Percentiles rank a stretch among this genome's conserved stretches.
Evolutionary conservation across 192 early-diverging fungal species (phyloP).

Genomic region (Umbelopsis ramanniana): DNA sequence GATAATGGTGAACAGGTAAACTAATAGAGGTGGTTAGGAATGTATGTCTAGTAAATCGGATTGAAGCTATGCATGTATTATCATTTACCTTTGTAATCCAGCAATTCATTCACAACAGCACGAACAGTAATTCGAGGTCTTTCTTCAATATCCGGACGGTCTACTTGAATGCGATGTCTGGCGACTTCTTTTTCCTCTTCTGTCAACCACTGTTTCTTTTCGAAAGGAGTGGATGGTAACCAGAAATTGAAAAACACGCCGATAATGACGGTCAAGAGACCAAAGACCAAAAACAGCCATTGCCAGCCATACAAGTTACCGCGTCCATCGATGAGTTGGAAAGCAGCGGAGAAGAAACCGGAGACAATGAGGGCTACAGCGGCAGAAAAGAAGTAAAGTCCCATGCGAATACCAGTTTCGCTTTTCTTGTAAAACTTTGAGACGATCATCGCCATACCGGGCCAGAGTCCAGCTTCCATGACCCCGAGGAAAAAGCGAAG

Average conservation of each 20-base stretch:
- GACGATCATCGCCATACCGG: not conserved
- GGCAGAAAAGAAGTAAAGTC: not conserved
- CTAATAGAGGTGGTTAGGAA: not conserved
- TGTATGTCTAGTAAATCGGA: too few species aligned
- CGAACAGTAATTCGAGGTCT: not conserved
- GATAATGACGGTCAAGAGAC: not conserved
- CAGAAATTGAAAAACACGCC: not conserved
- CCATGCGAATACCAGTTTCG: not conserved
- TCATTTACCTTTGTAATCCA: not conserved
- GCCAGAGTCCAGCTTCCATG: slow-evolving; percentile 13
- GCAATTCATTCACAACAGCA: not conserved
- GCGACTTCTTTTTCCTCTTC: not conserved
- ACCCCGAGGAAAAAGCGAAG: slow-evolving; percentile 1
- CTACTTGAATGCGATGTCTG: not conserved
- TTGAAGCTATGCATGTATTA: not conserved
- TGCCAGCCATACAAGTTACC: not conserved
- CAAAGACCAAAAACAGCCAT: slow-evolving; percentile 15
- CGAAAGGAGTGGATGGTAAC: not conserved
- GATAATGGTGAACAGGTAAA: not conserved
- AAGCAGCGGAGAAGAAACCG: not conserved
- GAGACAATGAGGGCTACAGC: not conserved
- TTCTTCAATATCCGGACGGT: not conserved
- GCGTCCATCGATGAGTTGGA: not conserved
- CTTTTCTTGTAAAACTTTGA: not conserved
- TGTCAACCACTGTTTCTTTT: not conserved